Conservation (phyloP, 306 rosid species). For the Pachyrhizus erosus region DNA sequence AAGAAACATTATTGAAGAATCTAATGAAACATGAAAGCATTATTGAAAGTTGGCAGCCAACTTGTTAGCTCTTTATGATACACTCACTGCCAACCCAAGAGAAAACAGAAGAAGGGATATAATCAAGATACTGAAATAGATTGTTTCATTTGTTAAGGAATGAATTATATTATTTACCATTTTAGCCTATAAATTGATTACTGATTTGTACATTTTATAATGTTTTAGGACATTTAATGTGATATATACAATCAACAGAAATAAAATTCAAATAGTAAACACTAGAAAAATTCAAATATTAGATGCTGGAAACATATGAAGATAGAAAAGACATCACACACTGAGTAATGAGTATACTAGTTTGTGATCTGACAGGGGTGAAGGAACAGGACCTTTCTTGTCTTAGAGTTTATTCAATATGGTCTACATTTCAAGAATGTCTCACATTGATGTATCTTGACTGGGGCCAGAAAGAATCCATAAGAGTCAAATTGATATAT, state of each 20-base stretch:
- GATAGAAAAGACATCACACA: background rate
- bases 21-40: slow-evolving; percentile 12
- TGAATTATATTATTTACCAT: background rate
- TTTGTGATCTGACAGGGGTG: slow-evolving; percentile 21
- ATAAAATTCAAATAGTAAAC: too few species aligned
- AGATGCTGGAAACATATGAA: background rate
- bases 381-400: slow-evolving; percentile 27
- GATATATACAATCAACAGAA: background rate
- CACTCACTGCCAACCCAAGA: background rate
- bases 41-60: slow-evolving; percentile 40
- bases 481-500: background rate
- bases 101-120: background rate
- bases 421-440: slow-evolving; percentile 35
- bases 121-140: slow-evolving; percentile 7
- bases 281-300: background rate
- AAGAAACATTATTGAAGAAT: background rate
- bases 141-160: slow-evolving; percentile 16
- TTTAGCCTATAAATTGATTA: background rate
- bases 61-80: background rate
- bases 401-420: slow-evolving; percentile 17
- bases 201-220: background rate
- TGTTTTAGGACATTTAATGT: background rate
- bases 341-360: background rate
- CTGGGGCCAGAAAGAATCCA: slow-evolving; percentile 2
- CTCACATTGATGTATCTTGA: slow-evolving; percentile 32